Base-by-base conservation (phyloP, 106 monocot genomes). In the Chionographis japonica region DNA sequence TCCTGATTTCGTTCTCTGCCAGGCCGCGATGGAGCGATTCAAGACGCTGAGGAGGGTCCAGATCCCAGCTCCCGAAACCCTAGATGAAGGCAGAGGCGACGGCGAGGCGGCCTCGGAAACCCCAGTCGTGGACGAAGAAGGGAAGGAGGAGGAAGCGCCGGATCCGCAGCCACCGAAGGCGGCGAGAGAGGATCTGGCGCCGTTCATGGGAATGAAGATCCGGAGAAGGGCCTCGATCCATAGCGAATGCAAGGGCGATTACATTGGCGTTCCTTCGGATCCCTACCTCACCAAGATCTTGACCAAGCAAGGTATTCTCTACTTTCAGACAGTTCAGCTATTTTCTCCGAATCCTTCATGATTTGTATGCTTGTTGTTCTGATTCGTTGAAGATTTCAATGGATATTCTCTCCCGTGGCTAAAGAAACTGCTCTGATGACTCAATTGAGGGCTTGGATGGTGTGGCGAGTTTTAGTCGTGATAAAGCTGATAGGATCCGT, bases 211-310 rank as follows among this genome's bases (percentile, higher is more conserved):
- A 50, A 75, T 81, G 73, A 91, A 79, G 69, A 70, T 87, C 37
- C 58, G 78, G 61, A 52, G 91, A 15, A 61, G 81, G 65, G 78
- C 84, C 12, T 73, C 75, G 49, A 55, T 79, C 46, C 43, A 60
- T 3, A 16, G 74, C 38, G 78, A 78, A 12, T 79, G 73, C 65
- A 35, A 73, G 37, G 87, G 92, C 49, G 92, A 92, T 62, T 92
- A 92, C 69, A 57, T 92, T 43, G 85, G 74, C 54, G 76, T 92
- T 12, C 59, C 65, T 15, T 83, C 79, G 50, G 85, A 88, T 75
- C 77, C 82, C 11, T 80, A 70, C 56, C 78, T 92, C 43, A 67
- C 68, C 39, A 92, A 80, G 71, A 71, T 92, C 52, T 61, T 88
- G 19, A 68, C 79, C 27, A 92, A 92, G 50, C 83, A 88, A 83